Evolutionary conservation across 2,329 filamentous ascomycete genomes (phyloP).

Genomic region (Zarea fungicola): DNA sequence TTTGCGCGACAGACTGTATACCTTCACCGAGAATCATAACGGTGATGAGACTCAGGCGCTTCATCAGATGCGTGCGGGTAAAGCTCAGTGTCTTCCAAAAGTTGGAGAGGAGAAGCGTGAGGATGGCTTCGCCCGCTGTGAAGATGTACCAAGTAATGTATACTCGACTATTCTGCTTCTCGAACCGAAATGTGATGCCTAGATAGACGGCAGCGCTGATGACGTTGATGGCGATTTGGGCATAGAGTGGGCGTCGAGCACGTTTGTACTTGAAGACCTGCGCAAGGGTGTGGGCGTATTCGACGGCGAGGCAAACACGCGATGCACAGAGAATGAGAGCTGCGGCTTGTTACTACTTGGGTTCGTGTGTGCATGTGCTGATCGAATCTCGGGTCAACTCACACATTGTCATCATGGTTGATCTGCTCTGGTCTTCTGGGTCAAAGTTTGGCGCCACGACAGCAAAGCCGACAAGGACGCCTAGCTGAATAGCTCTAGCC

Average conservation of each 20-base stretch:
- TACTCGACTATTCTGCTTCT: slow-evolving; percentile 27
- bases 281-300: slow-evolving; percentile 45
- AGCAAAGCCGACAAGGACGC: slow-evolving; percentile 60
- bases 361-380: not conserved
- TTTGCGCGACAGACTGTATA: slow-evolving; percentile 51
- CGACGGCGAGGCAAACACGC: slow-evolving; percentile 46
- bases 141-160: slow-evolving; percentile 48
- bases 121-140: slow-evolving; percentile 46
- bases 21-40: slow-evolving; percentile 64
- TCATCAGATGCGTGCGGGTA: slow-evolving; percentile 56
- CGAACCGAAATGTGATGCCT: slow-evolving; percentile 36
- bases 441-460: slow-evolving; percentile 49
- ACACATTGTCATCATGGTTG: slow-evolving; percentile 38
- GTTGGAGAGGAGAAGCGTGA: slow-evolving; percentile 48
- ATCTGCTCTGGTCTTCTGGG: slow-evolving; percentile 30
- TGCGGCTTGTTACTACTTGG: slow-evolving; percentile 10
- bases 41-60: slow-evolving; percentile 58
- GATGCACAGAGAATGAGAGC: slow-evolving; percentile 47
- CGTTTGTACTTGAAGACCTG: slow-evolving; percentile 37
- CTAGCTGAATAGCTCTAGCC: slow-evolving; percentile 55
- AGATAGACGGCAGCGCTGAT: slow-evolving; percentile 34
- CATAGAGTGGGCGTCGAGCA: slow-evolving; percentile 28
- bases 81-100: slow-evolving; percentile 54
- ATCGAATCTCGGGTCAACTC: slow-evolving; percentile 13
- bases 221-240: slow-evolving; percentile 33